A percentile compares a stretch with the other conserved stretches of the same genome.
These are phyloP conservation scores for Meripilus lineatus DNA, from an alignment of 1,284 basidiomycete genomes.

Conservation along the genomic window DNA sequence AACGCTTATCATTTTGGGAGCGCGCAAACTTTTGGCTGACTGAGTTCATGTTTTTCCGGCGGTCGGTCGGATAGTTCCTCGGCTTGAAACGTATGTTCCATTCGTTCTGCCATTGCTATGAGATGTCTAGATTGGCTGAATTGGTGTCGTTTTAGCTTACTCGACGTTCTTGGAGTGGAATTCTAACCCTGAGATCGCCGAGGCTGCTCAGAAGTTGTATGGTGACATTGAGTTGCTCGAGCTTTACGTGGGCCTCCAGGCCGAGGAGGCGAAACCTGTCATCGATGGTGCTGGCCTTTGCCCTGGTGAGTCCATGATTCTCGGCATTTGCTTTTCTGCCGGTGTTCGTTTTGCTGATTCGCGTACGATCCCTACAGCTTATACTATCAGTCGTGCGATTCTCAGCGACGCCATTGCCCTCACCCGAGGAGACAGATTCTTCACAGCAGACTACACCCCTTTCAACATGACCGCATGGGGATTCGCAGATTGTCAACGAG, in stretches of 20 bases:
- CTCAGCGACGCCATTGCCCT: conserved; percentile 85
- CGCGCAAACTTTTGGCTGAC: not conserved
- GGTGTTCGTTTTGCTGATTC: too few species aligned
- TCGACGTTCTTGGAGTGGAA: conserved; percentile 81
- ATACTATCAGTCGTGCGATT: conserved; percentile 84
- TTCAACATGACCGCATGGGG: conserved; percentile 82
- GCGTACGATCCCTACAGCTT: too few species aligned
- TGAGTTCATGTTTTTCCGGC: not conserved
- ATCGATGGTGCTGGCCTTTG: conserved; percentile 78
- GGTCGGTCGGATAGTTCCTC: conserved; percentile 43
- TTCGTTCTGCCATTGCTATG: not conserved
- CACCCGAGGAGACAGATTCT: conserved; percentile 80
- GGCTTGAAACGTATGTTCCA: conserved; percentile 60
- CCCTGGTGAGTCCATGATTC: conserved; percentile 43
- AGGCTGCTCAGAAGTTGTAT: conserved; percentile 73
- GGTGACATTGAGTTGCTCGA: conserved; percentile 77
- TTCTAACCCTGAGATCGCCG: conserved; percentile 62
- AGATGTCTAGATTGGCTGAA: conserved; percentile 3
- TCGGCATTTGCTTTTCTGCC: not conserved
- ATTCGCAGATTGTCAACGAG: conserved; percentile 71
- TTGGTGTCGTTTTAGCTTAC: conserved; percentile 34
- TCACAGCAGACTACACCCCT: conserved; percentile 78
- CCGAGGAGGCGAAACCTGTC: conserved; percentile 70
- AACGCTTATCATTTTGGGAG: conserved; percentile 9
- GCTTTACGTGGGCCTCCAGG: conserved; percentile 69